Conservation (phyloP, 202 grass and related monocot species). For the Elaeis oleifera region DNA sequence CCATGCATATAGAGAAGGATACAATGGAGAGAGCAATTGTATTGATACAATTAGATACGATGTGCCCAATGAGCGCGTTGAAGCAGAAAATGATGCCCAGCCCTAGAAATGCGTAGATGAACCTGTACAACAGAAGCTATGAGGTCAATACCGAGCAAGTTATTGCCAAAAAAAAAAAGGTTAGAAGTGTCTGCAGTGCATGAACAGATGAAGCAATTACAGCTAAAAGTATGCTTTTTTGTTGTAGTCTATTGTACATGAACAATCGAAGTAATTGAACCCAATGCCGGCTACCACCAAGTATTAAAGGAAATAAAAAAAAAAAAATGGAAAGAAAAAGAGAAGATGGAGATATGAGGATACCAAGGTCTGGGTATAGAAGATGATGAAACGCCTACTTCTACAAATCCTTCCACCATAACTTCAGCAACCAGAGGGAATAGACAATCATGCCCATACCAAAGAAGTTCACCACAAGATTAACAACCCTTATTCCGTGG, state of each 20-base stretch:
- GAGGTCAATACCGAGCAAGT: too few relatives aligned
- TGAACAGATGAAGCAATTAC: too few relatives aligned
- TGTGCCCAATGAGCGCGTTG: constrained; percentile 2
- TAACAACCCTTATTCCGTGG: neutral
- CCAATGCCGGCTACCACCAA: too few relatives aligned
- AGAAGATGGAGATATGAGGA: too few relatives aligned
- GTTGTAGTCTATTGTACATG: too few relatives aligned
- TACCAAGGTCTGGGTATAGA: constrained; percentile 6
- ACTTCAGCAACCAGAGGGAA: constrained; percentile 13
- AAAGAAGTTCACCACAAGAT: neutral
- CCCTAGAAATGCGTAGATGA: neutral
- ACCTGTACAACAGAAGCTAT: neutral
- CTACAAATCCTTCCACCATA: constrained; percentile 2
- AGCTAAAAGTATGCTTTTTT: too few relatives aligned
- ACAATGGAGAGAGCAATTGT: neutral
- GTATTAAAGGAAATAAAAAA: too few relatives aligned
- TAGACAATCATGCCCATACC: neutral
- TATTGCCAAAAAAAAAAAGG: too few relatives aligned
- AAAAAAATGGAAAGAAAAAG: too few relatives aligned
- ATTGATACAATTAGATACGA: neutral
- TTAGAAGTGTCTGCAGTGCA: too few relatives aligned
- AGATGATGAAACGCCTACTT: neutral
- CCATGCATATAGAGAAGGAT: constrained; percentile 6
- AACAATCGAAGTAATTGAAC: too few relatives aligned
- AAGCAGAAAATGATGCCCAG: constrained; percentile 6